Conservation (phyloP, 305 asterid genomes). For the Solanum hybrid region DNA sequence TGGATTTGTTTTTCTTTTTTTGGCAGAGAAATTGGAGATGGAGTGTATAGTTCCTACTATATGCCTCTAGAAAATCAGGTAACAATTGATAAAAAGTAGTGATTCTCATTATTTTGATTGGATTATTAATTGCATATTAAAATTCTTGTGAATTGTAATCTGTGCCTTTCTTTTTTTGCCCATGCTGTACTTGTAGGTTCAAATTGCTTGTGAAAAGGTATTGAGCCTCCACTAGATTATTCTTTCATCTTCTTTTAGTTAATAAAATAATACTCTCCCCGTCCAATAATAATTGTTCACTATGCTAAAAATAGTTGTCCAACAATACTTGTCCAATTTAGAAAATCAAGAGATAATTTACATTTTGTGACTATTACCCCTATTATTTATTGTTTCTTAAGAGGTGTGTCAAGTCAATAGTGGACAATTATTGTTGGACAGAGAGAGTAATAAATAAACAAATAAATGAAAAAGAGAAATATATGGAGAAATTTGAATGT, state of each 20-base stretch:
- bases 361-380: too few species aligned
- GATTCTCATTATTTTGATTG: neutral
- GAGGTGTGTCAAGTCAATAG: neutral
- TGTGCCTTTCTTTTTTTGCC: neutral
- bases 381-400: too few species aligned
- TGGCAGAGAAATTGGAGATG: constrained; percentile 17
- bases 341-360: too few species aligned
- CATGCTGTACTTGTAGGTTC: constrained; percentile 8
- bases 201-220: constrained; percentile 19
- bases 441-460: neutral
- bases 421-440: neutral
- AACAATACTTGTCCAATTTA: too few species aligned
- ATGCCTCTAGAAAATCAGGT: constrained; percentile 14
- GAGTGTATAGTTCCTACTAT: constrained; percentile 7
- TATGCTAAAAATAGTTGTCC: too few species aligned
- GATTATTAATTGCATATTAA: neutral
- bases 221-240: neutral
- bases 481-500: neutral
- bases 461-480: neutral
- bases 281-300: rapidly evolving
- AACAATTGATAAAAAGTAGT: neutral
- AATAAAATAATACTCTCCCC: too few species aligned
- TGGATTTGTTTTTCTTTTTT: neutral
- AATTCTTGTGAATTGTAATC: neutral
- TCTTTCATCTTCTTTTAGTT: neutral